Percentiles rank a stretch among this genome's conserved stretches.
These are phyloP conservation scores for Chlorella sp. DNA, from an alignment of 139 green algal species.

Conservation along the genomic window DNA sequence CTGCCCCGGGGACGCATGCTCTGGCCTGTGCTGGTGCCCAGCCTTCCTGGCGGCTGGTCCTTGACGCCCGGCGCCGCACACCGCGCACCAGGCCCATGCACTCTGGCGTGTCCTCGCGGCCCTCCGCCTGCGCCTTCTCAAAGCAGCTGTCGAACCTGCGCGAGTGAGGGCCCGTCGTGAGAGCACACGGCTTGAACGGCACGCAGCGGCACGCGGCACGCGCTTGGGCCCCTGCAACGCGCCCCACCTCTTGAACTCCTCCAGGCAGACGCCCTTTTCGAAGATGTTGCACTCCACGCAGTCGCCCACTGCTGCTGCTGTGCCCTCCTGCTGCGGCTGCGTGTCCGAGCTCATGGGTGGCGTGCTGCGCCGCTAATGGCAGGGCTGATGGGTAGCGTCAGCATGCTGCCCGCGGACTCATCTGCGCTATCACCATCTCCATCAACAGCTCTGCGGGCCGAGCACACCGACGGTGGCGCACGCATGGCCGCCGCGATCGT, in stretches of 20 bases:
- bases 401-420: no score
- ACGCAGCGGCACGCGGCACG: background rate
- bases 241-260: background rate
- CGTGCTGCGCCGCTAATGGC: no score
- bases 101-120: background rate
- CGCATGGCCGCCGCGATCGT: no score
- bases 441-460: no score
- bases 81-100: background rate
- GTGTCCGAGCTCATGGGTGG: no score
- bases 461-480: no score
- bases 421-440: no score
- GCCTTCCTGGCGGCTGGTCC: background rate
- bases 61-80: background rate
- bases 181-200: background rate
- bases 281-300: slow-evolving; percentile 5
- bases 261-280: background rate
- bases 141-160: slow-evolving; percentile 1
- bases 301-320: background rate
- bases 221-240: background rate
- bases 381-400: no score
- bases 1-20: no score
- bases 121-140: background rate
- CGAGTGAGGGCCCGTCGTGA: background rate
- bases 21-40: no score
- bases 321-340: no score